Conservation (phyloP, 306 rosid species). For the Arachis hypogaea region DNA sequence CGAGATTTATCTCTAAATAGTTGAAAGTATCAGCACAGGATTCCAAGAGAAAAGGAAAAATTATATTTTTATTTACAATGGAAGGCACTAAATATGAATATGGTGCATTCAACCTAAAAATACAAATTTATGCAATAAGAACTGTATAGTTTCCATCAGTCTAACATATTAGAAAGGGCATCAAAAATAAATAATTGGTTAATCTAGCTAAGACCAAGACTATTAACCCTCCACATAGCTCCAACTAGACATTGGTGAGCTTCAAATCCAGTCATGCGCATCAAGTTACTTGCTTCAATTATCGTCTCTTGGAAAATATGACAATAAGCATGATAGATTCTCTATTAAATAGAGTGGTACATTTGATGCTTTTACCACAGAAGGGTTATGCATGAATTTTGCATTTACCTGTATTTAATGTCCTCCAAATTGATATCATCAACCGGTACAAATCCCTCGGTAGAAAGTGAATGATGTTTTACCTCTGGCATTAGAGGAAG, state of each 20-base stretch:
- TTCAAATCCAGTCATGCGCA: constrained; percentile 21
- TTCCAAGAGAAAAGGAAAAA: constrained; percentile 12
- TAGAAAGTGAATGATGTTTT: constrained; percentile 72
- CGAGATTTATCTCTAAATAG: constrained; percentile 81
- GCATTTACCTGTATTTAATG: constrained; percentile 75
- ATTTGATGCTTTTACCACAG: constrained; percentile 18
- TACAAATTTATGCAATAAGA: constrained; percentile 1
- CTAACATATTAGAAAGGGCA: constrained; percentile 10
- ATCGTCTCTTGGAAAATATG: not conserved
- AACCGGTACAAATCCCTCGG: constrained; percentile 75
- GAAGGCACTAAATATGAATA: constrained; percentile 3
- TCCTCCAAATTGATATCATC: constrained; percentile 73
- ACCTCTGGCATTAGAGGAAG: constrained; percentile 89
- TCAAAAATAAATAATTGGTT: not conserved
- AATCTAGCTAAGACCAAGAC: constrained; percentile 13
- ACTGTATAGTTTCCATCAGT: constrained; percentile 6
- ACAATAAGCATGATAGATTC: not conserved
- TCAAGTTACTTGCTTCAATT: not conserved
- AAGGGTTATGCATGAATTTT: constrained; percentile 13
- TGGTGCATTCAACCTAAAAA: not conserved
- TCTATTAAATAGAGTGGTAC: not conserved
- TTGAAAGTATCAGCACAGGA: constrained; percentile 31
- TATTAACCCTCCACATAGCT: constrained; percentile 2
- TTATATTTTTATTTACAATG: not conserved
- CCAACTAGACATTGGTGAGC: not conserved